Evolutionary conservation across 2,329 filamentous ascomycete species (phyloP).

Genomic region (Aspergillus glaucus): DNA sequence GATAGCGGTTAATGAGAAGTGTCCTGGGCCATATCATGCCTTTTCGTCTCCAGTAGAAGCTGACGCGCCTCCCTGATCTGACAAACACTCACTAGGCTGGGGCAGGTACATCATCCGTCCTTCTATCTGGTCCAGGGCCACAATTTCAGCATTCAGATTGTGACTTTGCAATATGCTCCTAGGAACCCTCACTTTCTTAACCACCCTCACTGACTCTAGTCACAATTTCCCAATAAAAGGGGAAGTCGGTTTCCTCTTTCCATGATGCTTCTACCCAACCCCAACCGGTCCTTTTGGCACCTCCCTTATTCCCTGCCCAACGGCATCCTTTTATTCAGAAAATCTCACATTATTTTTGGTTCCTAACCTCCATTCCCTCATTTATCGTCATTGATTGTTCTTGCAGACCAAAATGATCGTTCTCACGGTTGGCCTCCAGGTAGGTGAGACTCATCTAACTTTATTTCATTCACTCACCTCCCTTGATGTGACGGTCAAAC

Average conservation of each 20-base stretch:
- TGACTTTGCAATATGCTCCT: too few relatives aligned
- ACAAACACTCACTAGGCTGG: neutral
- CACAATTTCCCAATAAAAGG: neutral
- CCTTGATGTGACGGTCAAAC: too few relatives aligned
- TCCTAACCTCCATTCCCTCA: neutral
- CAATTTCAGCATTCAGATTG: too few relatives aligned
- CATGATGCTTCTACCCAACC: constrained; percentile 29
- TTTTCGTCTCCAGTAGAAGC: neutral
- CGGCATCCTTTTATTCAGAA: neutral
- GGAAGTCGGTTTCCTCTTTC: neutral
- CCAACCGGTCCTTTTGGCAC: neutral
- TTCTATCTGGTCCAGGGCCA: too few relatives aligned
- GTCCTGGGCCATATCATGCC: neutral
- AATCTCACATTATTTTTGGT: neutral
- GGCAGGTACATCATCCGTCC: too few relatives aligned
- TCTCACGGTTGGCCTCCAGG: neutral
- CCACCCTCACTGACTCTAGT: too few relatives aligned
- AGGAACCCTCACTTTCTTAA: too few relatives aligned
- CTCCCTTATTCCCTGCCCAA: neutral
- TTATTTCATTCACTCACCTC: too few relatives aligned
- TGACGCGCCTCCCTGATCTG: neutral
- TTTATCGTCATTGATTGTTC: neutral
- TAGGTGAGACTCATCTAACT: neutral
- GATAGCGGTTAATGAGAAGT: neutral
- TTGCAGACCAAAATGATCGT: constrained; percentile 1